phyloP scores from a whole-genome alignment of 331 rosid species.

The Saraca asoca region DNA sequence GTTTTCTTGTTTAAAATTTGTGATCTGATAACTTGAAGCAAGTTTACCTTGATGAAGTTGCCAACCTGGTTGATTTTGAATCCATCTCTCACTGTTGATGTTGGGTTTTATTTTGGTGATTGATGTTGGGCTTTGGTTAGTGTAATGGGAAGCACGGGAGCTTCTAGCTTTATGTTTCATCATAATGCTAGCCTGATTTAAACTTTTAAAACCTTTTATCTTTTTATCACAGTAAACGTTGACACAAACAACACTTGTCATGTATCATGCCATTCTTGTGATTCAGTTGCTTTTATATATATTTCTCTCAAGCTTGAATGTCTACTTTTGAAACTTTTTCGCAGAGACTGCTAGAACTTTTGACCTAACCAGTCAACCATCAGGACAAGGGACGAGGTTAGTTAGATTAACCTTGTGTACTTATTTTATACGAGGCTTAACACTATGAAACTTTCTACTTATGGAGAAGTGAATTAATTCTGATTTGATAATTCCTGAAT shows the following conservation, averaged over 20 bases:
- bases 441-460: conserved; percentile 32
- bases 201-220: conserved; percentile 37
- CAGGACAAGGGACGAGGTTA: conserved; percentile 54
- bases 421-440: conserved; percentile 29
- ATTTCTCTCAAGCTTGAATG: conserved; percentile 38
- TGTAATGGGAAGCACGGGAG: conserved; percentile 51
- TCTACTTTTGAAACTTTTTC: conserved; percentile 41
- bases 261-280: conserved; percentile 76
- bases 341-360: conserved; percentile 50
- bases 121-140: not conserved
- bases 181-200: conserved; percentile 35
- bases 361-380: conserved; percentile 47
- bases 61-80: conserved; percentile 32
- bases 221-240: conserved; percentile 36
- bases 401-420: conserved; percentile 33
- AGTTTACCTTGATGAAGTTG: conserved; percentile 37
- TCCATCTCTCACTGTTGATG: conserved; percentile 20
- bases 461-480: conserved; percentile 34
- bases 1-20: conserved; percentile 34
- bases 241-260: conserved; percentile 53
- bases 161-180: conserved; percentile 39
- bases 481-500: conserved; percentile 29
- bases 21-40: conserved; percentile 36
- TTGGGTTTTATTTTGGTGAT: no score
- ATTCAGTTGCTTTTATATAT: conserved; percentile 42